Evolutionary conservation across 2,329 filamentous ascomycete species (phyloP), one percentile per base, ranked within the genome.

Genomic region (Diaporthe citriasiana): DNA sequence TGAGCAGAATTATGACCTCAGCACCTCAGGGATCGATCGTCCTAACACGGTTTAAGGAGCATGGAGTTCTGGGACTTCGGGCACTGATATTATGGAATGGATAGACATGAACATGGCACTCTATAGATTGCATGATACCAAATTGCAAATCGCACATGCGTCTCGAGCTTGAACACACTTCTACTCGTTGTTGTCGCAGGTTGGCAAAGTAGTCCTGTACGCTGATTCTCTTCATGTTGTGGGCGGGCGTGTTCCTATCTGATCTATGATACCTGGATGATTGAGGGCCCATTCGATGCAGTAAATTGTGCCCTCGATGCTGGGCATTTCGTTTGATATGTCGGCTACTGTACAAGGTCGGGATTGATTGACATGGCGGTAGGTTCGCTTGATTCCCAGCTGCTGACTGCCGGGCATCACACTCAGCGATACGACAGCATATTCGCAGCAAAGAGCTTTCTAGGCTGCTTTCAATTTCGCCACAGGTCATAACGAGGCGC

Each of bases 101-200:
- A n/a, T 4, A 25, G 45, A 27, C 15, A 38, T n/a, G 13, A 53
- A 53, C 12, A 27, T 40, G 63, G 10, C n/a, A 51, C 47, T 53
- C 30, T 68, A 53, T 68, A 53, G 33, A 68, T 38, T 68, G 63
- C 63, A 68, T 40, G 47, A 53, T 40, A 53, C 47, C 47, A 68
- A 68, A 50, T 35, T 51, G 30, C n/a, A n/a, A n/a, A 51, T 50
- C 45, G 13, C 19, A 22, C 45, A 27, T 68, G 30, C 47, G 22
- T n/a, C 33, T 53, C 10, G n/a, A n/a, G 45, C n/a, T 50, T 50
- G n/a, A 15, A 25, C 47, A 50, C n/a, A 50, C n/a, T 25, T 25
- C 22, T 50, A 50, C 47, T 50, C 10, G 9, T 12, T 3, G n/a
- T 13, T 25, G 12, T 50, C 13, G n/a, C 47, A 50, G n/a, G 6